These are phyloP conservation scores for Lepiota venenata DNA, from an alignment of 768 basidiomycete genomes.

Conservation along the genomic window DNA sequence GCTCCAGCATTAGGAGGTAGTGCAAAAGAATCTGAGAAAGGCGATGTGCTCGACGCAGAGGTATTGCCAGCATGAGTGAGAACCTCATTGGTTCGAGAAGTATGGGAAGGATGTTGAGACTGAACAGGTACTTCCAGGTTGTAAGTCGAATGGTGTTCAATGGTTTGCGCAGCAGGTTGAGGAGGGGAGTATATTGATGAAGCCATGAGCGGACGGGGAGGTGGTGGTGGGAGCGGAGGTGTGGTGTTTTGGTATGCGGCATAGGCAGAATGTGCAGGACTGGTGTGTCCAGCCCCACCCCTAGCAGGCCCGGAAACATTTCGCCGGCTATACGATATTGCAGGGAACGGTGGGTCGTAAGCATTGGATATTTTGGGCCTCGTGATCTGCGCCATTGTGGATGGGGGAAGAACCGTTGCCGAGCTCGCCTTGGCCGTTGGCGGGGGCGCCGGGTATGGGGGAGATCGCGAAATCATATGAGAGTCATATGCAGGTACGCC, in stretches of 20 bases:
- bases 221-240: constrained; percentile 7
- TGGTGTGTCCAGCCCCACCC: background rate
- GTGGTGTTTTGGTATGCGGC: constrained; percentile 17
- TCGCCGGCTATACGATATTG: constrained; percentile 25
- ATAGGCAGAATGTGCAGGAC: constrained; percentile 16
- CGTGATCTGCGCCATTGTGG: constrained; percentile 38
- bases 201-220: background rate
- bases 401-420: constrained; percentile 12
- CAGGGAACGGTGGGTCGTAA: constrained; percentile 73
- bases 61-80: no score
- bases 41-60: background rate
- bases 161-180: background rate
- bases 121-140: no score
- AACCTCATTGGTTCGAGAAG: background rate
- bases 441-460: constrained; percentile 26
- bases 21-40: background rate
- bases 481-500: constrained; percentile 1
- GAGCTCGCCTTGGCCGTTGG: constrained; percentile 12
- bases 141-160: background rate
- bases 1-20: background rate
- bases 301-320: constrained; percentile 8
- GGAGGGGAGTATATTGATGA: background rate
- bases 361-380: constrained; percentile 68
- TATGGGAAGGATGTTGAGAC: background rate
- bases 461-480: constrained; percentile 17